A percentile compares a stretch with the other conserved stretches of the same genome.
Evolutionary conservation across 2,329 filamentous ascomycete genomes (phyloP).

Genomic region (Purpureocillium lavendulum): DNA sequence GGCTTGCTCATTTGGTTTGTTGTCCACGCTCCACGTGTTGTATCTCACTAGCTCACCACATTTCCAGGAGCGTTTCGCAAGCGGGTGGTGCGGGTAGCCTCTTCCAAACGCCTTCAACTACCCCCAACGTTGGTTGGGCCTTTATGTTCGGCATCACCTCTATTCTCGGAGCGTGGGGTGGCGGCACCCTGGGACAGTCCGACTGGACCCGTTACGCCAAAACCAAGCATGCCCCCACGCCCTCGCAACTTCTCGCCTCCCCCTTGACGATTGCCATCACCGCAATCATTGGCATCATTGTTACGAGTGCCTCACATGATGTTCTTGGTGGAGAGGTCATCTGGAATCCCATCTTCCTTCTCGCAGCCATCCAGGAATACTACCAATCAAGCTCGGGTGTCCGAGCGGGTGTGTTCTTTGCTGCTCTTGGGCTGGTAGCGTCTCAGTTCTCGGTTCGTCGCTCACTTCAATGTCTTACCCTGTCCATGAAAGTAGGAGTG

Average conservation of each 20-base stretch:
- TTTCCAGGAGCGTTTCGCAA: slow-evolving; percentile 10
- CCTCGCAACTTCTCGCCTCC: slow-evolving; percentile 14
- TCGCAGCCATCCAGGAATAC: slow-evolving; percentile 16
- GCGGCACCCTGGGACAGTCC: slow-evolving; percentile 17
- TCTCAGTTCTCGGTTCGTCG: slow-evolving; percentile 16
- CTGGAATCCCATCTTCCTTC: slow-evolving; percentile 16
- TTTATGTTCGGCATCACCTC: slow-evolving; percentile 22
- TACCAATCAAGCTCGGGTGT: slow-evolving; percentile 13
- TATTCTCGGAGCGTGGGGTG: slow-evolving; percentile 16
- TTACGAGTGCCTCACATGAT: slow-evolving; percentile 14
- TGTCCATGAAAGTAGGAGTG: no score
- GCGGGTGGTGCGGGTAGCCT: slow-evolving; percentile 12
- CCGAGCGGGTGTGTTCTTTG: slow-evolving; percentile 17
- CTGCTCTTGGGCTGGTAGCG: slow-evolving; percentile 13
- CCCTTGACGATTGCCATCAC: slow-evolving; percentile 17
- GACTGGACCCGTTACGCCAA: slow-evolving; percentile 19
- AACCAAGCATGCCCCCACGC: slow-evolving; percentile 8
- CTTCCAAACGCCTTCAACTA: slow-evolving; percentile 11
- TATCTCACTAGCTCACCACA: not conserved
- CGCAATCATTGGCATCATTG: slow-evolving; percentile 16
- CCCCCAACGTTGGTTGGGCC: slow-evolving; percentile 17
- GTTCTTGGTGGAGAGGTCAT: slow-evolving; percentile 13
- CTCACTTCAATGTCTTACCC: no score
- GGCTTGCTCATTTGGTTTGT: slow-evolving; percentile 12
- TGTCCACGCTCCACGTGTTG: not conserved